Conservation (phyloP, 2,329 filamentous ascomycete genomes). For the Teratosphaeria pseudoeucalypti region DNA sequence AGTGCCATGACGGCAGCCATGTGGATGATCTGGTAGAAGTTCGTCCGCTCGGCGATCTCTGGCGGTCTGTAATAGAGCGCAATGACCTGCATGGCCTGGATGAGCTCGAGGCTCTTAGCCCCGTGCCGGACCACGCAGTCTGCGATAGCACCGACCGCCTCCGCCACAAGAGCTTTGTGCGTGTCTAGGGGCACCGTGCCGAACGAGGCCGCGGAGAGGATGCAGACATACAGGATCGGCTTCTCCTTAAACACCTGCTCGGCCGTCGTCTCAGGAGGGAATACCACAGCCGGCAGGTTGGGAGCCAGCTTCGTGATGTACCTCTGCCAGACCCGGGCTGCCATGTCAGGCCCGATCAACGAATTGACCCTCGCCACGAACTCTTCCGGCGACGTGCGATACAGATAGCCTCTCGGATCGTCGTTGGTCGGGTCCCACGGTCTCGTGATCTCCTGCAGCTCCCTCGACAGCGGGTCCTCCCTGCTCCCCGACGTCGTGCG, state of each 20-base stretch:
- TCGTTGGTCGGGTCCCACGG: slow-evolving; percentile 7
- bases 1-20: slow-evolving; percentile 72
- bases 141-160: slow-evolving; percentile 63
- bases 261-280: slow-evolving; percentile 44
- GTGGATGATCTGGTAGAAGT: slow-evolving; percentile 81
- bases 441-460: slow-evolving; percentile 6
- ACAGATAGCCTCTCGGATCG: slow-evolving; percentile 15
- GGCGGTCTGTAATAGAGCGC: slow-evolving; percentile 82
- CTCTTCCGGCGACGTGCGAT: slow-evolving; percentile 18
- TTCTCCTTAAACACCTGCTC: slow-evolving; percentile 46
- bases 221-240: slow-evolving; percentile 49
- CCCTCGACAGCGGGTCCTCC: not conserved
- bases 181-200: slow-evolving; percentile 42
- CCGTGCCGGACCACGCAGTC: slow-evolving; percentile 65
- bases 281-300: slow-evolving; percentile 49
- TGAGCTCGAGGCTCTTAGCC: slow-evolving; percentile 71
- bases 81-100: slow-evolving; percentile 65
- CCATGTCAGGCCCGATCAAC: slow-evolving; percentile 42
- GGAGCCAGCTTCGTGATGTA: slow-evolving; percentile 46
- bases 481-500: not conserved
- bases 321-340: slow-evolving; percentile 46
- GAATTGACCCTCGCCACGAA: slow-evolving; percentile 28
- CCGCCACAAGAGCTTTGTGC: slow-evolving; percentile 54
- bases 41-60: slow-evolving; percentile 72
- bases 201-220: slow-evolving; percentile 44